Evolutionary conservation across 345 rosid species (phyloP).

Genomic region (Anastatica hierochuntica): DNA sequence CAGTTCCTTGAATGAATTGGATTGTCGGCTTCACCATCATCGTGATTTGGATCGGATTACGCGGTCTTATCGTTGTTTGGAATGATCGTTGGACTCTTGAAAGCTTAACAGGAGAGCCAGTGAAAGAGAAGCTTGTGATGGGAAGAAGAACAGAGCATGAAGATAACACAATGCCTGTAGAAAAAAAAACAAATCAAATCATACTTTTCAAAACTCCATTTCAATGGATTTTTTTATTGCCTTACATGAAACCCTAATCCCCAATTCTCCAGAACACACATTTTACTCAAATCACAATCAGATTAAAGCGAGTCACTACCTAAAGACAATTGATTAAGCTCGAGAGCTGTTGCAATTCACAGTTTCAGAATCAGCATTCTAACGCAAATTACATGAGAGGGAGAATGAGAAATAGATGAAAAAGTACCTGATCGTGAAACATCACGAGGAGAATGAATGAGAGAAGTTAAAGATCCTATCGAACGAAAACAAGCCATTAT

Average conservation of each 20-base stretch:
- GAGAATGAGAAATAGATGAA: not conserved
- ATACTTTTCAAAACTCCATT: too few species aligned
- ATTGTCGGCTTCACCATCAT: constrained; percentile 72
- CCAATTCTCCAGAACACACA: not conserved
- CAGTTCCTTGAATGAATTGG: constrained; percentile 90
- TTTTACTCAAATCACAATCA: not conserved
- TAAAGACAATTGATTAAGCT: not conserved
- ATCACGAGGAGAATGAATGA: constrained; percentile 16
- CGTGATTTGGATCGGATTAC: constrained; percentile 16
- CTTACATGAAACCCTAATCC: constrained; percentile 24
- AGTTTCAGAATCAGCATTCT: not conserved
- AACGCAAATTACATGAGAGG: too few species aligned
- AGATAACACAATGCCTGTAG: constrained; percentile 33
- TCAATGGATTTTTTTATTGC: too few species aligned
- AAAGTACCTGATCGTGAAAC: constrained; percentile 19
- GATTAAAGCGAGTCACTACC: not conserved
- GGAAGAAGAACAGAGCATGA: constrained; percentile 31
- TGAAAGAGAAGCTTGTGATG: constrained; percentile 34
- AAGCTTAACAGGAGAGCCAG: constrained; percentile 42
- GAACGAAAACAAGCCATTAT: constrained; percentile 26
- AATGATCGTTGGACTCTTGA: constrained; percentile 22
- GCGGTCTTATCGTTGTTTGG: not conserved
- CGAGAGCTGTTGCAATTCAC: not conserved
- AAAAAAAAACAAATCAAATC: not conserved
- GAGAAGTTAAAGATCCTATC: constrained; percentile 3